These are phyloP conservation scores for Oryza meridionalis DNA, from an alignment of 176 grass and related monocot genomes.

Conservation along the genomic window DNA sequence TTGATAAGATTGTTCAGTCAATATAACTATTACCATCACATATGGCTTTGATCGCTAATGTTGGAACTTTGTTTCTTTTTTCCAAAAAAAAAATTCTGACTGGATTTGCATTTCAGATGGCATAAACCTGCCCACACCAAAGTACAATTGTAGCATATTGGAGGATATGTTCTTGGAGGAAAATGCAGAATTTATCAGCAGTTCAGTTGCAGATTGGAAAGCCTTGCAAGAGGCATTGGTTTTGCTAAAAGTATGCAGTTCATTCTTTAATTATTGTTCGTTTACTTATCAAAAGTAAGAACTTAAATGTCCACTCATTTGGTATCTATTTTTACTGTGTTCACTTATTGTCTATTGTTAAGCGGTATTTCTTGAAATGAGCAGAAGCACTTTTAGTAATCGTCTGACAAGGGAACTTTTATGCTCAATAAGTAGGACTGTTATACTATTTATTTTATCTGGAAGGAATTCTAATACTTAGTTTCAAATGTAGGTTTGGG, in stretches of 20 bases:
- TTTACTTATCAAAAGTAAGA: constrained; percentile 1
- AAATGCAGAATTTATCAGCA: constrained; percentile 70
- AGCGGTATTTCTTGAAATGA: background rate
- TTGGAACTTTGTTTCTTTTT: background rate
- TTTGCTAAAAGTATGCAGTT: constrained; percentile 79
- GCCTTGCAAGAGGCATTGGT: constrained; percentile 74
- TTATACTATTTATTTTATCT: constrained; percentile 7
- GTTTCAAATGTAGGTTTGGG: constrained; percentile 81
- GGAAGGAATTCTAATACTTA: constrained; percentile 32
- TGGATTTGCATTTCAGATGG: constrained; percentile 55
- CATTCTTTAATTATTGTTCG: constrained; percentile 7
- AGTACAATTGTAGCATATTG: constrained; percentile 88
- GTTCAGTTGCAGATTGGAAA: constrained; percentile 64
- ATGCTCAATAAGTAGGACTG: constrained; percentile 7
- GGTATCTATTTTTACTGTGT: background rate
- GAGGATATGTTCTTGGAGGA: constrained; percentile 98
- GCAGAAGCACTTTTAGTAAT: background rate
- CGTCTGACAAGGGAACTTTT: background rate
- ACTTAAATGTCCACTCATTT: background rate
- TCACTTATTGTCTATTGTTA: constrained; percentile 6
- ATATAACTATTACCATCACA: constrained; percentile 15
- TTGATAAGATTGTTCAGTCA: background rate
- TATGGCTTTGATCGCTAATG: constrained; percentile 1
- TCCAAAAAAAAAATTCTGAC: constrained; percentile 1
- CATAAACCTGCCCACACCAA: constrained; percentile 74